These are phyloP conservation scores for Dysphania ambrosioides DNA, from an alignment of 148 eudicot species.

Conservation along the genomic window DNA sequence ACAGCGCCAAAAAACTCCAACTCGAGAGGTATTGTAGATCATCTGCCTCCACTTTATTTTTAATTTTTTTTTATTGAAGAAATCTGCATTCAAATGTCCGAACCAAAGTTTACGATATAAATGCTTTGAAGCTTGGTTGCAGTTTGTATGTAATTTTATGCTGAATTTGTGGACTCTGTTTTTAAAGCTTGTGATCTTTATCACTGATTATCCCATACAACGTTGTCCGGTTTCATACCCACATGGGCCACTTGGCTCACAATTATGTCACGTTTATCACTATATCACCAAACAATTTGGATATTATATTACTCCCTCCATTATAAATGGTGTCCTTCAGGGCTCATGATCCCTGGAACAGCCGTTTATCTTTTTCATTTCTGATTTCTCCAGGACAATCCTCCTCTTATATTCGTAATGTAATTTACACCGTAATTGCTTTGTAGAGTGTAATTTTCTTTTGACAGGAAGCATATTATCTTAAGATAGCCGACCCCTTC, in stretches of 20 bases:
- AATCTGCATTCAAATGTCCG: neutral
- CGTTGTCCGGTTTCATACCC: neutral
- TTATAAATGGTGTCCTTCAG: neutral
- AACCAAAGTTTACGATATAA: neutral
- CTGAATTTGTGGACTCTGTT: neutral
- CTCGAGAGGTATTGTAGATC: conserved; percentile 65
- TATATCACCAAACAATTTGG: neutral
- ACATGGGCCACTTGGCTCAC: neutral
- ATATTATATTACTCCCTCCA: neutral
- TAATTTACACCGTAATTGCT: neutral
- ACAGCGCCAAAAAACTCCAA: conserved; percentile 83
- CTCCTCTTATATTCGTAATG: neutral
- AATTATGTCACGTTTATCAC: neutral
- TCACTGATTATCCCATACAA: neutral
- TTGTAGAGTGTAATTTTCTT: neutral
- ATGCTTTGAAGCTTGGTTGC: neutral
- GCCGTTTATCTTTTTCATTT: neutral
- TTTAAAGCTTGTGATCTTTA: neutral
- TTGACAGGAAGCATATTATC: neutral
- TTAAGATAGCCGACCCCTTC: no score
- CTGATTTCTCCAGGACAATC: neutral
- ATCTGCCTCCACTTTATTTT: neutral
- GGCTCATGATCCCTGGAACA: neutral
- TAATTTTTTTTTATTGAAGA: no score
- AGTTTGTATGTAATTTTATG: no score